Conservation (phyloP, 1,284 basidiomycete genomes). For the Sanghuangporus baumii region DNA sequence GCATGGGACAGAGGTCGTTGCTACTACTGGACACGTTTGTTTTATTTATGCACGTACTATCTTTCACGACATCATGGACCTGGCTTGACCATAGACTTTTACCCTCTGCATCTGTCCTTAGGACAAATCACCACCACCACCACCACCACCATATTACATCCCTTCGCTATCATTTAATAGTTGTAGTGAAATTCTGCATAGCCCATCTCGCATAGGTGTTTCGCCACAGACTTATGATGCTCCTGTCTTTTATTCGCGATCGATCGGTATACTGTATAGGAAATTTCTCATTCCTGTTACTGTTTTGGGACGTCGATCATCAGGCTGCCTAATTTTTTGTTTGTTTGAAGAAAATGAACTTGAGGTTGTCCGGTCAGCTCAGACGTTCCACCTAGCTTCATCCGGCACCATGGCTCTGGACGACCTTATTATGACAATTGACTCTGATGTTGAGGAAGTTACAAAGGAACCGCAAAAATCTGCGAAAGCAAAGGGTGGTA, state of each 20-base stretch:
- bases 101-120: background rate
- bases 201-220: background rate
- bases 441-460: constrained; percentile 67
- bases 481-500: constrained; percentile 22
- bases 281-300: background rate
- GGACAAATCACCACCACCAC: background rate
- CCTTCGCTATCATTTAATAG: background rate
- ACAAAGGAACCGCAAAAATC: constrained; percentile 19
- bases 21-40: background rate
- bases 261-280: background rate
- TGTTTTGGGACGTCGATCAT: constrained; percentile 4
- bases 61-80: constrained; percentile 6
- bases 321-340: background rate
- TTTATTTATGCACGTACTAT: background rate
- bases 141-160: background rate
- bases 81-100: constrained; percentile 2
- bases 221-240: constrained; percentile 1
- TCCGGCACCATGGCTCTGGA: constrained; percentile 19
- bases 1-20: background rate
- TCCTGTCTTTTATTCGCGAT: background rate
- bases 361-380: background rate
- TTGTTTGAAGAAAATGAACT: too few relatives aligned
- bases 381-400: background rate
- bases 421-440: constrained; percentile 80
- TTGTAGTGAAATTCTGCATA: background rate